phyloP scores from a whole-genome alignment of 345 rosid genomes.

The Populus pruinosa region DNA sequence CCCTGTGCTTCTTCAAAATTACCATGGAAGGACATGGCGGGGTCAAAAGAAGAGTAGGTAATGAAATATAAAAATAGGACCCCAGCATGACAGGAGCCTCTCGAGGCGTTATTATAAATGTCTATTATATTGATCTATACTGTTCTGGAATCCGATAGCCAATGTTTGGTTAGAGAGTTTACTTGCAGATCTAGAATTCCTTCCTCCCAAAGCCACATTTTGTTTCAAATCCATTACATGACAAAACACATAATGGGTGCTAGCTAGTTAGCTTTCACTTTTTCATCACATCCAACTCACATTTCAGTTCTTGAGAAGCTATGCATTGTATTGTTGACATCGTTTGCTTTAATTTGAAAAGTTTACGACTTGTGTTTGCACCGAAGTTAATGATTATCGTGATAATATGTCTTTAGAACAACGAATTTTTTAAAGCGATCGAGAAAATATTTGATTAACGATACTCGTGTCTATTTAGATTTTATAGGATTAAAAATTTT shows the following conservation, averaged over 20 bases:
- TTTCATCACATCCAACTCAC: background rate
- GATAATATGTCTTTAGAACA: too few species aligned
- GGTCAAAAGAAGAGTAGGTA: slow-evolving; percentile 24
- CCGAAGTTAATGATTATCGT: too few species aligned
- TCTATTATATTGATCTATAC: slow-evolving; percentile 2
- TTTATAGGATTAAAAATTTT: too few species aligned
- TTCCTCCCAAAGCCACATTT: background rate
- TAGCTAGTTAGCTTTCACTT: background rate
- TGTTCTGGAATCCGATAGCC: slow-evolving; percentile 21
- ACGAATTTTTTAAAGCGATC: too few species aligned
- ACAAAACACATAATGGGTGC: background rate
- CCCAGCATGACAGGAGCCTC: slow-evolving; percentile 26
- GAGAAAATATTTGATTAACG: too few species aligned
- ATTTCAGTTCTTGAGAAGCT: too few species aligned
- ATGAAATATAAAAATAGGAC: slow-evolving; percentile 1
- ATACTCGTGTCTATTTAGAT: too few species aligned
- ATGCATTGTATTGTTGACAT: too few species aligned
- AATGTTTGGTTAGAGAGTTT: background rate
- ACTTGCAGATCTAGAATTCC: background rate
- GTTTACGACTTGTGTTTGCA: too few species aligned
- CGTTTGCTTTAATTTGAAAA: too few species aligned
- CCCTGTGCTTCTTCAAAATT: slow-evolving; percentile 18
- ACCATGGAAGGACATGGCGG: background rate
- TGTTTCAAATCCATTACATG: background rate
- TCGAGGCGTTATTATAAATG: slow-evolving; percentile 31